Conservation (phyloP, 140 eudicot genomes). For the Stevia rebaudiana region DNA sequence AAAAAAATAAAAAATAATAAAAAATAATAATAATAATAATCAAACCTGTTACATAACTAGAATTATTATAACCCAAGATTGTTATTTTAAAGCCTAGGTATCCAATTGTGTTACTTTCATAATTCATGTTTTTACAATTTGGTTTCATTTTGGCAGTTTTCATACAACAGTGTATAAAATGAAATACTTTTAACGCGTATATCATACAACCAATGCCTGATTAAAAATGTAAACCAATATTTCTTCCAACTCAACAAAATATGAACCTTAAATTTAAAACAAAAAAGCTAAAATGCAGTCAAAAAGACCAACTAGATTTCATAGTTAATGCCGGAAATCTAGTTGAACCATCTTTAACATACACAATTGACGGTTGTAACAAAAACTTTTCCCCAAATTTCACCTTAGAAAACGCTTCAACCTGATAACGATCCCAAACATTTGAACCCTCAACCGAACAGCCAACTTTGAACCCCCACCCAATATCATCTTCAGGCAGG, state of each 20-base stretch:
- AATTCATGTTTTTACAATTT: no score
- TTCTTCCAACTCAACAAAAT: neutral
- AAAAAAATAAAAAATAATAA: no score
- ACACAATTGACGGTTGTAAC: conserved; percentile 60
- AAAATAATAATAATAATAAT: no score
- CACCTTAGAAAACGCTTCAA: conserved; percentile 56
- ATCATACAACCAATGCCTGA: neutral
- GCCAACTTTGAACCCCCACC: conserved; percentile 81
- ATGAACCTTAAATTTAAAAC: neutral
- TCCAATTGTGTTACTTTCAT: no score
- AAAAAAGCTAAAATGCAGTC: conserved; percentile 5
- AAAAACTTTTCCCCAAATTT: conserved; percentile 47
- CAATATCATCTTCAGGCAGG: conserved; percentile 81
- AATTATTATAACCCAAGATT: no score
- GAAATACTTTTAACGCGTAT: neutral
- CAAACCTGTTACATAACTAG: no score
- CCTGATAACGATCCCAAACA: conserved; percentile 56
- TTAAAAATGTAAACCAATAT: neutral
- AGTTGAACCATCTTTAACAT: conserved; percentile 50
- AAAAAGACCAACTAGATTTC: conserved; percentile 69
- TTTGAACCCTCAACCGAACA: conserved; percentile 45
- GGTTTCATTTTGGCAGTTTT: neutral
- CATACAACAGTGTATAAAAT: neutral
- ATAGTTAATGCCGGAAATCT: conserved; percentile 57
- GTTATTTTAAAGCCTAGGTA: no score